Conservation (phyloP, 176 grass and related monocot genomes). For the Triticum dicoccoides region DNA sequence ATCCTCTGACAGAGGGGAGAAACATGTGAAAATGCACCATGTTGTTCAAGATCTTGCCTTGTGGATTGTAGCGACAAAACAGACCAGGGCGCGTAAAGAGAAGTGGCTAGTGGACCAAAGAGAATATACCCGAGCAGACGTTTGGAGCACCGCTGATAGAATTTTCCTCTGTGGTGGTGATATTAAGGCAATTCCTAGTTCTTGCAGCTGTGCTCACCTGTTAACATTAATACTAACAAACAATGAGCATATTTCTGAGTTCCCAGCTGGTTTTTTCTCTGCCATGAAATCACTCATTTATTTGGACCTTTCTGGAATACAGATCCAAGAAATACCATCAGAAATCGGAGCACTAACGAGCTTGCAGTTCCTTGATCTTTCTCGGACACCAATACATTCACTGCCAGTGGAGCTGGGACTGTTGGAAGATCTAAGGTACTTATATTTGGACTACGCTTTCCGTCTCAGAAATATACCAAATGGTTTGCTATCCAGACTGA, state of each 20-base stretch:
- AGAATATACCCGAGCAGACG: not conserved
- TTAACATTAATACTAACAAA: not conserved
- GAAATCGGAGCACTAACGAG: too few species aligned
- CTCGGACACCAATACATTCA: too few species aligned
- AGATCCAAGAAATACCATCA: too few species aligned
- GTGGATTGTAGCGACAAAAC: not conserved
- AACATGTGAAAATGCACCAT: not conserved
- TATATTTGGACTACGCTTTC: too few species aligned
- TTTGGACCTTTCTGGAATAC: too few species aligned
- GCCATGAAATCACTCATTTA: too few species aligned
- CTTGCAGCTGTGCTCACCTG: not conserved
- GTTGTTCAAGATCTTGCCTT: not conserved
- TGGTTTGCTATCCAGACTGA: too few species aligned
- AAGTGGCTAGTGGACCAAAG: not conserved
- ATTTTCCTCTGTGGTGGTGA: not conserved
- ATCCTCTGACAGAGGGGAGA: not conserved
- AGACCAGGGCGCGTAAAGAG: not conserved
- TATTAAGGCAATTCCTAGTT: not conserved
- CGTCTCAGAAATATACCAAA: too few species aligned
- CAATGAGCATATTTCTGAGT: not conserved
- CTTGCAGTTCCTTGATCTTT: too few species aligned
- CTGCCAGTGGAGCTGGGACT: too few species aligned
- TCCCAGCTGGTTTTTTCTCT: too few species aligned
- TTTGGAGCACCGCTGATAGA: not conserved
- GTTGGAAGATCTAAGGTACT: too few species aligned